phyloP scores from a whole-genome alignment of 1,139 yeast species.

The Yamadazyma songkhlaensis region DNA sequence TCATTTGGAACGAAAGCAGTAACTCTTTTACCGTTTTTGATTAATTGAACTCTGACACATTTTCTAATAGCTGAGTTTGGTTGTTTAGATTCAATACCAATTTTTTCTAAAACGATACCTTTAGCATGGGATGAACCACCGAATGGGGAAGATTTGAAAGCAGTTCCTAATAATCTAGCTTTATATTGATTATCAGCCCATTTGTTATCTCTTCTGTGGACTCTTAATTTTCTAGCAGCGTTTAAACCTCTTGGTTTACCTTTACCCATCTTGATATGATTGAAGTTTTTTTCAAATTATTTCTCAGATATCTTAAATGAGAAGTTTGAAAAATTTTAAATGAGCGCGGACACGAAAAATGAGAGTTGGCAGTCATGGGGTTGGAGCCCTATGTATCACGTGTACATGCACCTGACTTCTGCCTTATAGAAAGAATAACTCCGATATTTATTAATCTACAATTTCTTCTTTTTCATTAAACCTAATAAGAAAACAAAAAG shows the following conservation, averaged over 20 bases:
- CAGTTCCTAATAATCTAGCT: slow-evolving; percentile 98
- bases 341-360: slow-evolving; percentile 1
- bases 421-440: too few relatives aligned
- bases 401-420: too few relatives aligned
- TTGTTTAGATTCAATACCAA: slow-evolving; percentile 99
- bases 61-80: slow-evolving; percentile 99
- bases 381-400: neutral
- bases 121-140: slow-evolving; percentile 99
- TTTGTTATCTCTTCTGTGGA: slow-evolving; percentile 99
- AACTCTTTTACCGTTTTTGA: slow-evolving; percentile 99
- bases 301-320: slow-evolving; percentile 1
- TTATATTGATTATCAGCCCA: slow-evolving; percentile 99
- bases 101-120: slow-evolving; percentile 99
- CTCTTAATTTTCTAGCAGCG: slow-evolving; percentile 99
- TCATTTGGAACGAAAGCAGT: slow-evolving; percentile 99
- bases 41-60: slow-evolving; percentile 99
- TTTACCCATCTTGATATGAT: slow-evolving; percentile 63
- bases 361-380: slow-evolving; percentile 1
- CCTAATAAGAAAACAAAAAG: slow-evolving; percentile 39
- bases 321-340: neutral
- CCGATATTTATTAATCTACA: neutral
- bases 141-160: slow-evolving; percentile 99
- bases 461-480: slow-evolving; percentile 21
- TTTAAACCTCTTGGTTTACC: slow-evolving; percentile 98
- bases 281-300: slow-evolving; percentile 3